phyloP scores from a whole-genome alignment of 116 monocot genomes.

The Phalaenopsis hybrid region DNA sequence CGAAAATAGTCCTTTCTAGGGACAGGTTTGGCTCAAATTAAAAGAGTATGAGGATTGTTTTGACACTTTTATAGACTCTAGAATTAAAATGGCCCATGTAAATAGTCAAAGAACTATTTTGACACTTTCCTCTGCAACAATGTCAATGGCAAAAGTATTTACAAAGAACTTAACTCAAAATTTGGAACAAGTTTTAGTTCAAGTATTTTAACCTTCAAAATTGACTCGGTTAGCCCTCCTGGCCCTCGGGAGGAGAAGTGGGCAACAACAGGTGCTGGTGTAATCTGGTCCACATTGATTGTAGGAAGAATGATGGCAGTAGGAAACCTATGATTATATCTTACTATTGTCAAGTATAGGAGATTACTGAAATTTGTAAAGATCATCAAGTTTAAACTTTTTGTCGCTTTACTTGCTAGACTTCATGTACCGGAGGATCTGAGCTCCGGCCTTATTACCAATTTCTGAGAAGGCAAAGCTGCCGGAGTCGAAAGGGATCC shows the following conservation, averaged over 20 bases:
- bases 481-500: slow-evolving; percentile 63
- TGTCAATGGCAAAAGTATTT: neutral
- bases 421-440: slow-evolving; percentile 75
- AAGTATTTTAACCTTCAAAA: slow-evolving; percentile 61
- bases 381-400: neutral
- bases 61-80: too few species aligned
- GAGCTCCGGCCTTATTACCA: slow-evolving; percentile 36
- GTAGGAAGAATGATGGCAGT: slow-evolving; percentile 62
- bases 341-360: neutral
- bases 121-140: neutral
- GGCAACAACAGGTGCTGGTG: slow-evolving; percentile 79
- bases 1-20: too few species aligned
- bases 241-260: slow-evolving; percentile 89
- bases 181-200: neutral
- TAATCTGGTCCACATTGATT: slow-evolving; percentile 27
- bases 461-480: slow-evolving; percentile 83
- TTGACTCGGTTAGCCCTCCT: slow-evolving; percentile 70
- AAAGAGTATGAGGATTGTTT: too few species aligned
- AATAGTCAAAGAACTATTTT: too few species aligned
- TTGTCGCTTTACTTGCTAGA: slow-evolving; percentile 66
- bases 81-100: too few species aligned
- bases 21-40: too few species aligned
- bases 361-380: neutral
- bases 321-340: slow-evolving; percentile 38
- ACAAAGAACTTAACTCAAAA: neutral